These are phyloP conservation scores for Candida xiaguanensis DNA, from an alignment of 805 yeast species.

Conservation along the genomic window DNA sequence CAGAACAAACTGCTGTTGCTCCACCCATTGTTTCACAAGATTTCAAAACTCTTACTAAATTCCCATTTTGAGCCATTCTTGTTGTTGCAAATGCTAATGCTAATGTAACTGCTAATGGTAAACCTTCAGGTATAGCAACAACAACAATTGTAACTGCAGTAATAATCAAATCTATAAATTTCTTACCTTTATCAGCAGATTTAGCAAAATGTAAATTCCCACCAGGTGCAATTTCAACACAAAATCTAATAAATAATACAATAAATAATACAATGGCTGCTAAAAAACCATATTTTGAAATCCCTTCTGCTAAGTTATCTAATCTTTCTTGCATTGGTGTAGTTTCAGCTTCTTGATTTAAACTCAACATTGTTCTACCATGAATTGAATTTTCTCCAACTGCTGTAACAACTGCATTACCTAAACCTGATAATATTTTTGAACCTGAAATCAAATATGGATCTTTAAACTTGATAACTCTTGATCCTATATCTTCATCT, in stretches of 20 bases:
- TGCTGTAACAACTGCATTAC: constrained; percentile 81
- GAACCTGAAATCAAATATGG: constrained; percentile 91
- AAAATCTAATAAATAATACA: constrained; percentile 73
- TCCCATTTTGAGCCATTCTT: constrained; percentile 95
- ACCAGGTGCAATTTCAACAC: constrained; percentile 55
- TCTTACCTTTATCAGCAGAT: constrained; percentile 76
- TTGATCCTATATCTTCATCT: constrained; percentile 39
- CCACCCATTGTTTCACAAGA: constrained; percentile 99
- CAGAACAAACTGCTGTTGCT: constrained; percentile 95
- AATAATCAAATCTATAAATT: constrained; percentile 79
- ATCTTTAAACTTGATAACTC: constrained; percentile 50
- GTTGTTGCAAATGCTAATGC: constrained; percentile 98
- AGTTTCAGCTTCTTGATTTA: constrained; percentile 69
- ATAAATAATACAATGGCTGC: constrained; percentile 81
- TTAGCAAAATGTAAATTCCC: constrained; percentile 42
- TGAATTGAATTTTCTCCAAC: constrained; percentile 87
- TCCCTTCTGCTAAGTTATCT: constrained; percentile 81
- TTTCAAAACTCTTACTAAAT: constrained; percentile 86
- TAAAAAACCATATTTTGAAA: constrained; percentile 88
- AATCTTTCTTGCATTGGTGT: constrained; percentile 89
- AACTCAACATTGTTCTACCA: constrained; percentile 85
- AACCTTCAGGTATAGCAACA: constrained; percentile 99
- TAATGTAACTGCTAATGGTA: constrained; percentile 94
- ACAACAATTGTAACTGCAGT: constrained; percentile 91
- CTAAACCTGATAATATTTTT: constrained; percentile 81